Conservation (phyloP, 768 basidiomycete species). For the Dioszegia aurantiaca region DNA sequence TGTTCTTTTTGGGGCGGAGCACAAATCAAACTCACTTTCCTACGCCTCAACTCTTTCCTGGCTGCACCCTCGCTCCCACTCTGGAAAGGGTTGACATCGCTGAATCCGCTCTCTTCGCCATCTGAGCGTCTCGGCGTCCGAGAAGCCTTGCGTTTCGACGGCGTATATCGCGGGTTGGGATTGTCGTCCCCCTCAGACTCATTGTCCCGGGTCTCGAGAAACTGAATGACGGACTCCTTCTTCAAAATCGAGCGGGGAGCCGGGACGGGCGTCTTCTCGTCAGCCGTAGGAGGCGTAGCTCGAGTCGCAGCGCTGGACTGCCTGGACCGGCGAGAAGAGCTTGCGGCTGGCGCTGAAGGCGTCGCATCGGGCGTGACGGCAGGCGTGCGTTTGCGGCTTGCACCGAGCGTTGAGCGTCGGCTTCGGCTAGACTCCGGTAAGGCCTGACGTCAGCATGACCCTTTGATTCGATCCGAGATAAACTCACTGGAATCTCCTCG, state of each 20-base stretch:
- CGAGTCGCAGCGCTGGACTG: neutral
- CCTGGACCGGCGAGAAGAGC: constrained; percentile 6
- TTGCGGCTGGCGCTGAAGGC: neutral
- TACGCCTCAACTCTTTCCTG: constrained; percentile 32
- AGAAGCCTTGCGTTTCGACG: constrained; percentile 11
- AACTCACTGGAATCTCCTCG: neutral
- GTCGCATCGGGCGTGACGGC: constrained; percentile 3
- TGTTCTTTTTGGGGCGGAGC: too few relatives aligned
- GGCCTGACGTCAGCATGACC: constrained; percentile 2
- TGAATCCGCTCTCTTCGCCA: constrained; percentile 44
- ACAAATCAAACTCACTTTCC: constrained; percentile 29
- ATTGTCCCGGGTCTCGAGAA: neutral
- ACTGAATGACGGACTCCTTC: constrained; percentile 4
- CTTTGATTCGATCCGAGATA: neutral
- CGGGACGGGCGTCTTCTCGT: constrained; percentile 11
- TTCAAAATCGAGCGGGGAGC: constrained; percentile 10
- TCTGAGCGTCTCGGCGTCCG: constrained; percentile 32
- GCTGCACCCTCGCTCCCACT: constrained; percentile 46
- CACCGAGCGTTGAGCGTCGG: neutral
- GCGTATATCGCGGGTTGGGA: constrained; percentile 7
- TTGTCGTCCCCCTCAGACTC: constrained; percentile 9
- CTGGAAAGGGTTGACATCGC: constrained; percentile 51
- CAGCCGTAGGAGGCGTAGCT: neutral
- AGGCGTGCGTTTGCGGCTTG: neutral
- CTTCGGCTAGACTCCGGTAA: neutral